Percentiles rank a stretch among this genome's conserved stretches.
phyloP scores from a whole-genome alignment of 139 green algal genomes.

The Chlamydomonas incerta region DNA sequence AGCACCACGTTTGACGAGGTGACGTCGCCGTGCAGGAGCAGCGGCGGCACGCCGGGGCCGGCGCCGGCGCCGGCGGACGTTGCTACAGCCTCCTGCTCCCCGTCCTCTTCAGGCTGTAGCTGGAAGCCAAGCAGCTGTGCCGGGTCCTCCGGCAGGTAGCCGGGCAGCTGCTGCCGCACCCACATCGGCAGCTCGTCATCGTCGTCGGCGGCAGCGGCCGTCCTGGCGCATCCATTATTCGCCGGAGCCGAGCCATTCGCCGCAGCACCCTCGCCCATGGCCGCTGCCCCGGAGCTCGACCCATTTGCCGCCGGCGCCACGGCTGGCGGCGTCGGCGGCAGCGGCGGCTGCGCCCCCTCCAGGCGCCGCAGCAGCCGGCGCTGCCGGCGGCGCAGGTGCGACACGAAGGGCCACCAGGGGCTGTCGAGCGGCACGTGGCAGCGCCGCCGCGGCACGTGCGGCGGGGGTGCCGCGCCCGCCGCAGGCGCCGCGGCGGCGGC shows the following conservation, averaged over 20 bases:
- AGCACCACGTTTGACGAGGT: slow-evolving; percentile 10
- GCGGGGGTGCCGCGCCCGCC: neutral
- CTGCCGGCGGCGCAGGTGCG: neutral
- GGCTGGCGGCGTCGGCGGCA: too few species aligned
- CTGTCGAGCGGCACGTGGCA: neutral
- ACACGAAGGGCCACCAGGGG: slow-evolving; percentile 38
- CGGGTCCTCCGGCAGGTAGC: slow-evolving; percentile 27
- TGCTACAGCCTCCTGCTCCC: neutral
- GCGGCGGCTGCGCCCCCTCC: too few species aligned
- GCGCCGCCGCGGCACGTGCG: neutral
- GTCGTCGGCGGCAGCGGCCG: too few species aligned
- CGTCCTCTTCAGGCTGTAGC: neutral
- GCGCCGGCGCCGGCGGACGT: too few species aligned
- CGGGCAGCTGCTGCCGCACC: neutral
- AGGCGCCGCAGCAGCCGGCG: neutral
- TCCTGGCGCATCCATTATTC: too few species aligned
- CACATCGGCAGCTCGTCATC: neutral
- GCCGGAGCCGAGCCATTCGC: too few species aligned
- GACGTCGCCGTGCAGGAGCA: slow-evolving; percentile 34
- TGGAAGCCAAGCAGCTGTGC: slow-evolving; percentile 18
- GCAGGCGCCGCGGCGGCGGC: neutral
- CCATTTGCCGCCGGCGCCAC: too few species aligned
- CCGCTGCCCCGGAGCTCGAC: too few species aligned
- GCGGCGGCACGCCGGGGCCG: neutral
- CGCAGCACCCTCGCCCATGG: too few species aligned